phyloP scores from a whole-genome alignment of 345 rosid species.

The Hibiscus trionum region DNA sequence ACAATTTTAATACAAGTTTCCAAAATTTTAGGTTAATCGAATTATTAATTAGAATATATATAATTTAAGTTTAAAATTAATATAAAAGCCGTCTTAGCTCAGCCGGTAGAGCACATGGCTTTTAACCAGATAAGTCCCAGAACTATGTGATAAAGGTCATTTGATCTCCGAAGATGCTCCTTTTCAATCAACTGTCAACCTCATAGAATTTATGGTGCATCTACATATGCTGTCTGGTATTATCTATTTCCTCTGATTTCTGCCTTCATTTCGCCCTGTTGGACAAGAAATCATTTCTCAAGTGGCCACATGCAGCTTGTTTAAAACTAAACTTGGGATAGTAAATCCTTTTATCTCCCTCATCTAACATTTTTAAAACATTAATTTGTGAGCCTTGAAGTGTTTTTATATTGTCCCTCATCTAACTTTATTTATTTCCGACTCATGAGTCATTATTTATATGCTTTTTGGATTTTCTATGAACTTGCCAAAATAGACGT shows the following conservation, averaged over 20 bases:
- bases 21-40: no score
- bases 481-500: neutral
- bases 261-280: neutral
- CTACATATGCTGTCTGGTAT: no score
- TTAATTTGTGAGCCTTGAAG: no score
- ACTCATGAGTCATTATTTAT: no score
- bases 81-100: conserved; percentile 49
- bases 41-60: no score
- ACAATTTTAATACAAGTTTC: no score
- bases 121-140: no score
- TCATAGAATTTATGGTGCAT: no score
- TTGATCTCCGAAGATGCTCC: no score
- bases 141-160: no score
- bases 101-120: conserved; percentile 54
- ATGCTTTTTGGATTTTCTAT: neutral
- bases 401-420: neutral
- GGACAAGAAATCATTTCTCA: neutral
- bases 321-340: neutral
- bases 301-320: neutral
- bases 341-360: neutral
- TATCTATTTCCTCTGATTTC: neutral
- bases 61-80: no score
- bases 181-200: no score
- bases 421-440: neutral
- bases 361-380: neutral